Conservation (phyloP, 306 rosid species). For the Dryas drummondii region DNA sequence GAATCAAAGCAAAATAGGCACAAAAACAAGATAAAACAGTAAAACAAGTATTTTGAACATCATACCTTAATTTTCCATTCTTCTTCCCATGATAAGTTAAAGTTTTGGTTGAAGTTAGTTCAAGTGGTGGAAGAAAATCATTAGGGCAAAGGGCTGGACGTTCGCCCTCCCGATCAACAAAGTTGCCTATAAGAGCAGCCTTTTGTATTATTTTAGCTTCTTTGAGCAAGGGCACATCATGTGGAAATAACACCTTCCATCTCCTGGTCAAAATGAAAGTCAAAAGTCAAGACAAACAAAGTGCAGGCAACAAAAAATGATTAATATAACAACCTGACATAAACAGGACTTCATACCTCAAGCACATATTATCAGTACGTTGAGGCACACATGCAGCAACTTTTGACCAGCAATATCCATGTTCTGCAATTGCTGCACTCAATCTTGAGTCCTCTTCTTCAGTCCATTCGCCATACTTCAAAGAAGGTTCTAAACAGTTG, state of each 20-base stretch:
- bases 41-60: neutral
- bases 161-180: constrained; percentile 85
- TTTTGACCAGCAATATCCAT: constrained; percentile 90
- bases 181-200: constrained; percentile 59
- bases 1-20: constrained; percentile 18
- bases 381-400: constrained; percentile 77
- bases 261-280: constrained; percentile 56
- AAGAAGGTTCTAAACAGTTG: constrained; percentile 76
- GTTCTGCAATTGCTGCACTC: constrained; percentile 62
- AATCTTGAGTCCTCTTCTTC: constrained; percentile 80
- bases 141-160: constrained; percentile 69
- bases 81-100: constrained; percentile 25
- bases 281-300: neutral
- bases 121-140: constrained; percentile 58
- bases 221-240: constrained; percentile 62
- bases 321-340: constrained; percentile 1
- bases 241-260: constrained; percentile 72
- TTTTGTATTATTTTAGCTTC: constrained; percentile 65
- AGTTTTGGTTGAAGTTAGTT: constrained; percentile 27
- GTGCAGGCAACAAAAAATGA: neutral
- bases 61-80: constrained; percentile 51
- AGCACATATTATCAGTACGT: constrained; percentile 90
- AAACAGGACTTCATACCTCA: constrained; percentile 56
- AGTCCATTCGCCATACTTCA: constrained; percentile 78
- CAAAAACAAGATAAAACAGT: neutral